A percentile compares a stretch with the other conserved stretches of the same genome.
These are phyloP conservation scores for Viridothelium virens DNA, from an alignment of 495 filamentous ascomycete genomes.

Conservation along the genomic window DNA sequence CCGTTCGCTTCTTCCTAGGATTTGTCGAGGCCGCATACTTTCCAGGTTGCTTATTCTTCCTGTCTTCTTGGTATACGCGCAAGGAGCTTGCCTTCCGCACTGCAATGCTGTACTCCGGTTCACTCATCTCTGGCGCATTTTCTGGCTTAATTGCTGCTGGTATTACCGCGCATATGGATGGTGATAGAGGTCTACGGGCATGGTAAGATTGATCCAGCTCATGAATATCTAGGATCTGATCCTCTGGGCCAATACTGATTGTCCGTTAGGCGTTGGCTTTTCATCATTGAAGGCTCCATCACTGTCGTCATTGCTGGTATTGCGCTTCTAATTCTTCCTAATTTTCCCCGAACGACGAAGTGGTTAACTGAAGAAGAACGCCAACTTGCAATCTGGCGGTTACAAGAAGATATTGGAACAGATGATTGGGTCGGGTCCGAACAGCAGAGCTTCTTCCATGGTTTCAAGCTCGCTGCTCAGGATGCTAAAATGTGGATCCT, in stretches of 20 bases:
- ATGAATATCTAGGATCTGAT: slow-evolving; percentile 29
- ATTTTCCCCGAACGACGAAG: slow-evolving; percentile 68
- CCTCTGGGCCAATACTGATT: background rate
- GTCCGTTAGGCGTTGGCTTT: slow-evolving; percentile 51
- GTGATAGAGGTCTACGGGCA: slow-evolving; percentile 40
- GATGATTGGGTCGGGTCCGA: slow-evolving; percentile 45
- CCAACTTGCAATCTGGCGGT: slow-evolving; percentile 57
- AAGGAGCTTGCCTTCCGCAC: slow-evolving; percentile 51
- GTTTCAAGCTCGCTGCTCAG: slow-evolving; percentile 59
- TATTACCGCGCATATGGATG: slow-evolving; percentile 30
- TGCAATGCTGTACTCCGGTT: slow-evolving; percentile 40
- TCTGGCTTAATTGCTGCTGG: slow-evolving; percentile 34
- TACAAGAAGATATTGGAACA: slow-evolving; percentile 71
- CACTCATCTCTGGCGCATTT: slow-evolving; percentile 35
- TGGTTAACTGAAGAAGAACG: slow-evolving; percentile 68
- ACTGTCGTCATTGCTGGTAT: slow-evolving; percentile 47
- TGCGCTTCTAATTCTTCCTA: slow-evolving; percentile 59
- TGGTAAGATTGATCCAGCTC: slow-evolving; percentile 31
- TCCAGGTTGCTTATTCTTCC: slow-evolving; percentile 44
- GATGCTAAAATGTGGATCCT: slow-evolving; percentile 69
- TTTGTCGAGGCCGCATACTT: slow-evolving; percentile 38
- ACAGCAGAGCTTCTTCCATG: slow-evolving; percentile 39
- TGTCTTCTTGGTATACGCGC: slow-evolving; percentile 53
- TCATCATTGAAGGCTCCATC: slow-evolving; percentile 66
- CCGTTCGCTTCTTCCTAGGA: slow-evolving; percentile 41